Evolutionary conservation across 345 rosid species (phyloP), one percentile per base, ranked within the genome.

Genomic region (Lepidium aucheri): DNA sequence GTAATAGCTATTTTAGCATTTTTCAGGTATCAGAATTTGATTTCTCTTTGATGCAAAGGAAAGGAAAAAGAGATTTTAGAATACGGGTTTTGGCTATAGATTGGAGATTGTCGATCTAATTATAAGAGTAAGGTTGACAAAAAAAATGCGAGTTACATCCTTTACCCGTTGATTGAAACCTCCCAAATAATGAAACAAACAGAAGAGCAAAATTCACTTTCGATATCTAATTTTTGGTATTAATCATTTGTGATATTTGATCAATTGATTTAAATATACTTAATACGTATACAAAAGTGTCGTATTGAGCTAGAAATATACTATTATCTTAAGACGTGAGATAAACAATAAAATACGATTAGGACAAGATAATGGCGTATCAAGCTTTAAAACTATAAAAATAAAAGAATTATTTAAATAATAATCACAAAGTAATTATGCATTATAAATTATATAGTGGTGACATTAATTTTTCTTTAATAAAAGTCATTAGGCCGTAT

Each of bases 351-450:
- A 24, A 46, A 11, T 38, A 36, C 12, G 35, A 11, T 17, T 30
- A 20, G 22, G 32, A 20, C 20, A 59, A 50, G 67, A 42, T 43
- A 61, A 22, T 42, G 55, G 62, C 53, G 60, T 51, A 60, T 60
- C 45, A 33, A 59, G 35, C 15, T 50, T 43, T 40, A 16, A 41
- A 8, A 15, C 22, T 32, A 16, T 13, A 4, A 45, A 56, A 16
- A 39, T 12, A 14, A 34, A 34, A 26, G 30, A 26, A 26, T 26
- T 6, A 6, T 44, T 14, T 20, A 24, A 28, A 15, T 24, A 26
- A 53, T 14, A 58, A 57, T 24, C 35, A 58, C 44, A 49, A 26
- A 22, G 13, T 58, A 40, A 12, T 26, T 6, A 24, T 44, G 18
- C 10, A 6, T 14, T 68, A 12, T 8, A 11, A 32, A 15, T 16